Evolutionary conservation across 441 rosid genomes (phyloP).

Genomic region (Erysimum pusillum): DNA sequence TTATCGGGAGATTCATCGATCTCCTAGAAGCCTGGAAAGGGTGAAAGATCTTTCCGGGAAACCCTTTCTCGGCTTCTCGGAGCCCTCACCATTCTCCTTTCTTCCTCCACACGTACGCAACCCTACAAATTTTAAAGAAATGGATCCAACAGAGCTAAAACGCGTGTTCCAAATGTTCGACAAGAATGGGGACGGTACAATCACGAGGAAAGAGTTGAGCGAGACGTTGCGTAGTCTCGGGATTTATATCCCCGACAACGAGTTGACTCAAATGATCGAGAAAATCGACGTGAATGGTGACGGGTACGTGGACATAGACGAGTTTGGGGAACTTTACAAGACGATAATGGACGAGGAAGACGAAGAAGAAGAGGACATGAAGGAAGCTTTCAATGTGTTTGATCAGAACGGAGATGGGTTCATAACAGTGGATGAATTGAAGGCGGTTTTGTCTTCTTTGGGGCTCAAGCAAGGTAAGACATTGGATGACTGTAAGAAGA

Average conservation of each 20-base stretch:
- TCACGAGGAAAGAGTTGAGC: conserved; percentile 66
- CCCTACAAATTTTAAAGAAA: conserved; percentile 31
- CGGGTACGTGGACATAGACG: conserved; percentile 75
- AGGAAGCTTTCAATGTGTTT: conserved; percentile 78
- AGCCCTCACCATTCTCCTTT: conserved; percentile 44
- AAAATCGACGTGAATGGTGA: conserved; percentile 77
- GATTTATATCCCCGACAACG: conserved; percentile 67
- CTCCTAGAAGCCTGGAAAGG: conserved; percentile 31
- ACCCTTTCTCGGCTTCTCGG: conserved; percentile 31
- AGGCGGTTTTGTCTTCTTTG: conserved; percentile 66
- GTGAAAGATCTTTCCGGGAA: background rate
- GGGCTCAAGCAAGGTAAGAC: conserved; percentile 76
- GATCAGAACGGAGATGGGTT: conserved; percentile 82
- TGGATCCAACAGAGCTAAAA: conserved; percentile 68
- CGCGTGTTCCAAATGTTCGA: conserved; percentile 83
- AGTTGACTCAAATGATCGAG: conserved; percentile 70
- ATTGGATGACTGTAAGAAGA: conserved; percentile 67
- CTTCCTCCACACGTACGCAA: conserved; percentile 54
- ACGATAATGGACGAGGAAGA: conserved; percentile 63
- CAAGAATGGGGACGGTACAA: conserved; percentile 74
- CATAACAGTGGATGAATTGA: conserved; percentile 74
- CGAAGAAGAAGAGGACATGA: conserved; percentile 74
- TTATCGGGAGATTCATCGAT: conserved; percentile 12
- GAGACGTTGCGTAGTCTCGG: conserved; percentile 77
- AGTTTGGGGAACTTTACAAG: conserved; percentile 69